Conservation (phyloP, 2,329 filamentous ascomycete genomes). For the Amylocarpus encephaloides region DNA sequence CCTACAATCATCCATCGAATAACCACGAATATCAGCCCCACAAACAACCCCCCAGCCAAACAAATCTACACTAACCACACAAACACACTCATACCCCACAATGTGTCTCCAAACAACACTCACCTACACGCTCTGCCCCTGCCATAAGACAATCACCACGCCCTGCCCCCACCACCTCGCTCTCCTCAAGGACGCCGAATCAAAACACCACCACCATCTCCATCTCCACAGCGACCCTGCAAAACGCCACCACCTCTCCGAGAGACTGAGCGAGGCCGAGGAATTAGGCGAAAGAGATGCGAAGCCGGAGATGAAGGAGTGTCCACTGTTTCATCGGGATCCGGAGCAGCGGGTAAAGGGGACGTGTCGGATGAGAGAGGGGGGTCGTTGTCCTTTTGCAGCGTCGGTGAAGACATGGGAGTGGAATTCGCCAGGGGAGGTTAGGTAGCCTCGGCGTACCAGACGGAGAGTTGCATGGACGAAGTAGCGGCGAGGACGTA, state of each 20-base stretch:
- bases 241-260: not conserved
- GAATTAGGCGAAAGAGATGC: not conserved
- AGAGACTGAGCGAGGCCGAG: not conserved
- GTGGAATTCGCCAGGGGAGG: too few species aligned
- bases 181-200: not conserved
- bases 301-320: not conserved
- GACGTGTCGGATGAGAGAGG: not conserved
- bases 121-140: not conserved
- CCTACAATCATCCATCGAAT: too few species aligned
- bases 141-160: not conserved
- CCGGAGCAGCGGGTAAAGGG: not conserved
- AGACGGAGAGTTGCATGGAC: too few species aligned
- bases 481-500: too few species aligned
- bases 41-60: too few species aligned
- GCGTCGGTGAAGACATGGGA: too few species aligned
- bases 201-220: not conserved
- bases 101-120: not conserved
- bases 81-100: too few species aligned
- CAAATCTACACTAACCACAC: too few species aligned
- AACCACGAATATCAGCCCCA: too few species aligned
- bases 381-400: not conserved
- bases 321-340: not conserved
- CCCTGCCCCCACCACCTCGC: not conserved
- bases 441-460: too few species aligned
- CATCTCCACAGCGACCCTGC: not conserved